Percentiles rank a stretch among this genome's conserved stretches.
phyloP scores from a whole-genome alignment of 2,329 filamentous ascomycete species.

The Penicillium sp. region DNA sequence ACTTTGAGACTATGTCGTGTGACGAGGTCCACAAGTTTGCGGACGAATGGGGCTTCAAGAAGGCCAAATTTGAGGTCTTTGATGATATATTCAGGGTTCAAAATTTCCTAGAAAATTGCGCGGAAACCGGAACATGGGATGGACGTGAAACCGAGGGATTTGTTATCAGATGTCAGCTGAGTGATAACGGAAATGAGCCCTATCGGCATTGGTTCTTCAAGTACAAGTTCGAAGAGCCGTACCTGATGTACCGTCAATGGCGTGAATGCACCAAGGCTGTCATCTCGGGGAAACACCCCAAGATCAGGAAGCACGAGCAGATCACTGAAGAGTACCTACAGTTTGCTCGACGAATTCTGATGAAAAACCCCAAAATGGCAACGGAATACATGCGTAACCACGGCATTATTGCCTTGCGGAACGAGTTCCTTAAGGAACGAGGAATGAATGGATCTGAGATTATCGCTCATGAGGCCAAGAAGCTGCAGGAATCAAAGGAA shows the following conservation, averaged over 20 bases:
- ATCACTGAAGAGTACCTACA: conserved; percentile 90
- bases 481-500: conserved; percentile 49
- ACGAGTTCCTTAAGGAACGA: conserved; percentile 81
- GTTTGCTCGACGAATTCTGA: conserved; percentile 74
- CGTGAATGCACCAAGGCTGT: conserved; percentile 91
- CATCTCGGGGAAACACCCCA: conserved; percentile 71
- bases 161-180: conserved; percentile 82
- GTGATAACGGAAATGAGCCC: conserved; percentile 47
- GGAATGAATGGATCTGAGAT: conserved; percentile 87
- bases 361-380: conserved; percentile 64
- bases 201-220: conserved; percentile 99
- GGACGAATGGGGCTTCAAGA: conserved; percentile 88
- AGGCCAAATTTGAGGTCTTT: conserved; percentile 76
- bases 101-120: conserved; percentile 76
- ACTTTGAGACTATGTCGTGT: conserved; percentile 84
- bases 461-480: conserved; percentile 63
- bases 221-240: conserved; percentile 99
- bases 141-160: conserved; percentile 96
- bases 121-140: conserved; percentile 83
- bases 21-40: conserved; percentile 85
- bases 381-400: conserved; percentile 81
- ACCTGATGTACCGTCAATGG: conserved; percentile 98
- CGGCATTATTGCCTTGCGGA: conserved; percentile 85
- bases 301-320: conserved; percentile 78
- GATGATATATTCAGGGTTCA: conserved; percentile 73